Evolutionary conservation across 1,284 basidiomycete genomes (phyloP).

Genomic region (Ganoderma resinaceum): DNA sequence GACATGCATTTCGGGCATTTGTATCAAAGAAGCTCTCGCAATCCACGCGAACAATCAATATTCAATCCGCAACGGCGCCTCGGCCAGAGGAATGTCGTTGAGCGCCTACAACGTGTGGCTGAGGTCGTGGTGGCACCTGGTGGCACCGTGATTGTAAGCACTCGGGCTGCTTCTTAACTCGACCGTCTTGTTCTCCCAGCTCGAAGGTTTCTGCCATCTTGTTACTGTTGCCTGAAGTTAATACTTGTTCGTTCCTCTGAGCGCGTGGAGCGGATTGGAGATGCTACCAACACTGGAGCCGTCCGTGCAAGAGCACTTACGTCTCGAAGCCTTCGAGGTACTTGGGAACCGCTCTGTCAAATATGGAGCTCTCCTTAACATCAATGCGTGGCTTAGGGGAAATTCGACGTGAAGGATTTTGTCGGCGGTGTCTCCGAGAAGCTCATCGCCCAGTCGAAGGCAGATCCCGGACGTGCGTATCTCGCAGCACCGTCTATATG

Average conservation of each 20-base stretch:
- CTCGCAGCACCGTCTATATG: conserved; percentile 4
- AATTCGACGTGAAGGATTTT: conserved; percentile 93
- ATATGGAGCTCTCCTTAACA: background rate
- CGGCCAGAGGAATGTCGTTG: no score
- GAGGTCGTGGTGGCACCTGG: background rate
- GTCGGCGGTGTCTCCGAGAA: conserved; percentile 86
- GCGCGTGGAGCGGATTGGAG: background rate
- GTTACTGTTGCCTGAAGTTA: background rate
- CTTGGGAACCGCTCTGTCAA: background rate
- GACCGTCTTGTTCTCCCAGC: background rate
- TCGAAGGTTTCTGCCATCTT: background rate
- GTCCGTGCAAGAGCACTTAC: conserved; percentile 38
- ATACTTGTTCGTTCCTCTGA: background rate
- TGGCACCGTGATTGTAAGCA: no score
- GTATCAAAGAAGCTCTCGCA: background rate
- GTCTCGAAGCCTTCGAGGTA: conserved; percentile 42
- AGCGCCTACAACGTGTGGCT: background rate
- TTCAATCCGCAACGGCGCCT: background rate
- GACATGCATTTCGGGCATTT: no score
- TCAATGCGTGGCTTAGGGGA: conserved; percentile 58
- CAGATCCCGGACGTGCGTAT: conserved; percentile 81
- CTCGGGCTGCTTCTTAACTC: background rate
- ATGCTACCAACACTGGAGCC: conserved; percentile 34
- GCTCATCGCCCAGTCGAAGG: conserved; percentile 84
- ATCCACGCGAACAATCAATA: background rate